Conservation (phyloP, 2,329 filamentous ascomycete species). For the Colletotrichum lentis region DNA sequence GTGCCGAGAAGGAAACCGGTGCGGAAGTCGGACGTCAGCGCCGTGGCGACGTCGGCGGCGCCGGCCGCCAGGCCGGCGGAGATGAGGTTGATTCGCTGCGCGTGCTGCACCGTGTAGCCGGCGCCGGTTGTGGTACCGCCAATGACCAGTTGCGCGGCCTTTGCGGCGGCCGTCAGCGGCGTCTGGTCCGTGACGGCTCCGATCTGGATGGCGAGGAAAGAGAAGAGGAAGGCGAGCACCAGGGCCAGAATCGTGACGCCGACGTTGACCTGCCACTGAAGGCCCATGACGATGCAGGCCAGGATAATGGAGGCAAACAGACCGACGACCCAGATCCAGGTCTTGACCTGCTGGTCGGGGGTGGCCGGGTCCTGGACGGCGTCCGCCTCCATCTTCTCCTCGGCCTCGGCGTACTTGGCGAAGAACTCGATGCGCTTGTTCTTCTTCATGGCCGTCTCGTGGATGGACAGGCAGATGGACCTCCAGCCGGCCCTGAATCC, state of each 20-base stretch:
- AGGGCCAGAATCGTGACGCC: constrained; percentile 65
- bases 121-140: constrained; percentile 64
- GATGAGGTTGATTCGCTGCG: constrained; percentile 67
- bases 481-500: constrained; percentile 48
- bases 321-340: constrained; percentile 62
- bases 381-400: constrained; percentile 46
- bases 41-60: constrained; percentile 56
- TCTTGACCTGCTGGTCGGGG: constrained; percentile 58
- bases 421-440: constrained; percentile 47
- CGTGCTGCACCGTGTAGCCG: constrained; percentile 55
- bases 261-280: constrained; percentile 64
- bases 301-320: constrained; percentile 58
- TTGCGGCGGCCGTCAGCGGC: constrained; percentile 71
- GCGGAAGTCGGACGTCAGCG: constrained; percentile 66
- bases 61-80: constrained; percentile 60
- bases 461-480: constrained; percentile 44
- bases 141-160: constrained; percentile 71
- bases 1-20: constrained; percentile 69
- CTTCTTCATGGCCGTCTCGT: constrained; percentile 45
- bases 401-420: constrained; percentile 49
- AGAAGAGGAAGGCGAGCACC: constrained; percentile 67
- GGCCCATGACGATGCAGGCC: constrained; percentile 59
- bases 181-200: constrained; percentile 68
- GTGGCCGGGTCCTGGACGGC: constrained; percentile 52
- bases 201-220: constrained; percentile 68